Evolutionary conservation across 2,329 filamentous ascomycete species (phyloP), one percentile per base, ranked within the genome.

Genomic region (Aulographum hederae): DNA sequence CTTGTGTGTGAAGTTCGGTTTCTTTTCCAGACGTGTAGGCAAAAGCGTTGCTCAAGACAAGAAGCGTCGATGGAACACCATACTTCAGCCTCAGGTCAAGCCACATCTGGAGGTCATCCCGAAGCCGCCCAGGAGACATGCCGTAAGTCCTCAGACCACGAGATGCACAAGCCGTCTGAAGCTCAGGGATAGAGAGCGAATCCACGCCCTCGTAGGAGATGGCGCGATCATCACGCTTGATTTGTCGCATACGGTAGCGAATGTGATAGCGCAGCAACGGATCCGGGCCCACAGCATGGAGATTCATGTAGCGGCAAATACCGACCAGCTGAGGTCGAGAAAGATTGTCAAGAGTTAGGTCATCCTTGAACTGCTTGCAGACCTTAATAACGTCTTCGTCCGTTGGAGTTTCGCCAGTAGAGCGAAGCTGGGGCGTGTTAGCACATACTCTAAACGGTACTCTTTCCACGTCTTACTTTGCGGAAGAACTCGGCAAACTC

Each of bases 361-460:
- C 89, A 51, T 98, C 89, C 54, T 89, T 91, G 71, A 98, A 98
- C 41, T 92, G 78, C 66, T 94, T 91, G 73, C 89, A 95, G 39
- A 98, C 86, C 58, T 89, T 93, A 64, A 98, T 92, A 39, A 98
- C 82, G 50, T 98, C 89, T 41, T 85, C 69, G 33, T 74, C 69
- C 4, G 80, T 89, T 1, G 89, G 89, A 28, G 77, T 67, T 60
- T 95, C 86, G 40, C 86, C 89, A 1, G 86, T 94, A 13, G 81
- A 74, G 33, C 89, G 59, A 21, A 58, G 49, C 52, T 56, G 19
- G 14, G 17, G 27, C 5, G 2, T 6, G 38, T 46, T 21, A 48
- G 39, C 19, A 5, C 28, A 33, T 13, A 17, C 20, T 4, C 4
- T n/a, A 13, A 15, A 16, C 11, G 25, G 3, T 14, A 20, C 10